phyloP scores from a whole-genome alignment of 495 filamentous ascomycete genomes.

The Trichoderma parareesei region DNA sequence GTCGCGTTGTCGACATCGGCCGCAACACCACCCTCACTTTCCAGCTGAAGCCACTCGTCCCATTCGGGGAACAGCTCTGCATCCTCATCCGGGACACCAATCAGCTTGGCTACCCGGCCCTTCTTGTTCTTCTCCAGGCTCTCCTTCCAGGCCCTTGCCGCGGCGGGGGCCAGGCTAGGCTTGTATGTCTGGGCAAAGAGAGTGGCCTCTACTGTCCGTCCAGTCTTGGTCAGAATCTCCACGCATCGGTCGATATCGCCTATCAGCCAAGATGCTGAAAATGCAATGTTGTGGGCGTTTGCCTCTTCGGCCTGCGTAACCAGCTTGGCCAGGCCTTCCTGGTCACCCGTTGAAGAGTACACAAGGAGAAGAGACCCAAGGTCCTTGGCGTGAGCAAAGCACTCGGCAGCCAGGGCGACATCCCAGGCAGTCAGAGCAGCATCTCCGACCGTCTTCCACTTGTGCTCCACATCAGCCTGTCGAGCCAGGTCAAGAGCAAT shows the following conservation, averaged over 20 bases:
- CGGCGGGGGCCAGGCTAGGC: slow-evolving; percentile 61
- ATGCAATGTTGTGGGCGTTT: slow-evolving; percentile 83
- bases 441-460: slow-evolving; percentile 95
- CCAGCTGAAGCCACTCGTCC: slow-evolving; percentile 79
- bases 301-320: slow-evolving; percentile 64
- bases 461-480: slow-evolving; percentile 81
- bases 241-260: slow-evolving; percentile 77
- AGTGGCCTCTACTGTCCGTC: slow-evolving; percentile 73
- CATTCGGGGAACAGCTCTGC: slow-evolving; percentile 92
- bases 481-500: slow-evolving; percentile 80
- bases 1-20: slow-evolving; percentile 44
- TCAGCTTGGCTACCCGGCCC: slow-evolving; percentile 68
- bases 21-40: slow-evolving; percentile 52
- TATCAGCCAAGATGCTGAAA: slow-evolving; percentile 81
- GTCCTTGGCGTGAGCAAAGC: slow-evolving; percentile 84
- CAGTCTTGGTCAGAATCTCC: slow-evolving; percentile 68
- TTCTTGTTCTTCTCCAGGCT: slow-evolving; percentile 73
- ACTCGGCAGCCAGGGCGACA: slow-evolving; percentile 78
- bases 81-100: slow-evolving; percentile 80
- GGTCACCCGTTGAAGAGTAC: slow-evolving; percentile 71
- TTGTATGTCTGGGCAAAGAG: slow-evolving; percentile 92
- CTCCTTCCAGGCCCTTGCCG: slow-evolving; percentile 72
- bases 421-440: slow-evolving; percentile 84
- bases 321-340: slow-evolving; percentile 61
- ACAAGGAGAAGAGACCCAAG: slow-evolving; percentile 81